phyloP scores from a whole-genome alignment of 1,284 basidiomycete species.

The Apiotrichum porosum region DNA sequence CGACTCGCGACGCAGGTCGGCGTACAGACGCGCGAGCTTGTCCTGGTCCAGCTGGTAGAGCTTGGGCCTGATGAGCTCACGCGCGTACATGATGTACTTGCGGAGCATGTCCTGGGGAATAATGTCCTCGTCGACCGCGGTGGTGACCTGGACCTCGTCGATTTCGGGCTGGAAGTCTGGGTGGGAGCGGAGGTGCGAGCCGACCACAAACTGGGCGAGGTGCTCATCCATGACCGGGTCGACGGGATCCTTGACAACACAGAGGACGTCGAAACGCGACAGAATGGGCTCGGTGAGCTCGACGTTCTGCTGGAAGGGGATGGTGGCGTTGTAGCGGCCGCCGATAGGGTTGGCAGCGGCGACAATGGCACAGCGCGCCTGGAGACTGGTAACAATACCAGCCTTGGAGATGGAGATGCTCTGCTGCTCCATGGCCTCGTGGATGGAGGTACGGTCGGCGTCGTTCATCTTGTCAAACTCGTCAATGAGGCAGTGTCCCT shows the following conservation, averaged over 20 bases:
- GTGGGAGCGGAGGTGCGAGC: conserved; percentile 89
- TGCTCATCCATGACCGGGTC: conserved; percentile 97
- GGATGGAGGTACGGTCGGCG: conserved; percentile 91
- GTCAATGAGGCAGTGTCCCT: conserved; percentile 97
- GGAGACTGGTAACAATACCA: conserved; percentile 93
- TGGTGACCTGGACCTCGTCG: conserved; percentile 83
- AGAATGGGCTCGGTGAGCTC: conserved; percentile 97
- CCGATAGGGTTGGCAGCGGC: conserved; percentile 97
- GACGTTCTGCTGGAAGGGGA: conserved; percentile 97
- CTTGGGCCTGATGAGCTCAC: conserved; percentile 87
- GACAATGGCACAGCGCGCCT: conserved; percentile 94
- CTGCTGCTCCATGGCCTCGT: conserved; percentile 99
- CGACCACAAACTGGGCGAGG: conserved; percentile 93
- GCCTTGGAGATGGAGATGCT: conserved; percentile 99
- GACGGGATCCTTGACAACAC: conserved; percentile 95
- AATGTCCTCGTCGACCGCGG: conserved; percentile 86
- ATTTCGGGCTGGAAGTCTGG: conserved; percentile 80
- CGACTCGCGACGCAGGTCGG: conserved; percentile 94
- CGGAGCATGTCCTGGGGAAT: conserved; percentile 95
- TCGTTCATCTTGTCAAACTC: conserved; percentile 99
- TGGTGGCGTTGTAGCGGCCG: conserved; percentile 93
- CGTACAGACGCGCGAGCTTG: conserved; percentile 88
- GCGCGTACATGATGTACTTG: conserved; percentile 99
- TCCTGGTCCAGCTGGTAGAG: conserved; percentile 93
- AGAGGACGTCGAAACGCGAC: conserved; percentile 97